Evolutionary conservation across 768 basidiomycete species (phyloP).

Genomic region (Fibroporia radiculosa): DNA sequence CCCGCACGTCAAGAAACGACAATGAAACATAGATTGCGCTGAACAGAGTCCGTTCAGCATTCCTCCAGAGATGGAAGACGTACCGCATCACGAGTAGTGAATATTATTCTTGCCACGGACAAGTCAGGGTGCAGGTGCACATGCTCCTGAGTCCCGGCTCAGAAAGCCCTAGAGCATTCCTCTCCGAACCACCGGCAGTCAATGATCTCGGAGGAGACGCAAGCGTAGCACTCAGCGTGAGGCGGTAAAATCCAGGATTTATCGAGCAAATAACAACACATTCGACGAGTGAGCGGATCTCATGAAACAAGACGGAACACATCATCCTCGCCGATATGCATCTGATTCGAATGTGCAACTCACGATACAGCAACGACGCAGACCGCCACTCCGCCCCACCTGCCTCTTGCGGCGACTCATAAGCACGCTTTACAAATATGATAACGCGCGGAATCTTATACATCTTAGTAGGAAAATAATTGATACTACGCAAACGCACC

Average conservation of each 20-base stretch:
- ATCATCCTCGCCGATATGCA: conserved; percentile 5
- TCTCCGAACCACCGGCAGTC: neutral
- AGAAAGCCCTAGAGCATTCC: neutral
- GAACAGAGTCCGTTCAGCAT: too few species aligned
- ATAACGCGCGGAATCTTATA: conserved; percentile 17
- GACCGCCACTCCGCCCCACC: neutral
- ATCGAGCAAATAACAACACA: neutral
- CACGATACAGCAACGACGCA: conserved; percentile 7
- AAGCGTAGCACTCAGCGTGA: neutral
- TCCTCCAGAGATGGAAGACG: too few species aligned
- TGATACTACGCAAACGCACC: conserved; percentile 25
- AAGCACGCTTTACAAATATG: conserved; percentile 11
- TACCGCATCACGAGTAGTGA: too few species aligned
- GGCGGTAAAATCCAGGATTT: neutral
- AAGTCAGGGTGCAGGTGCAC: too few species aligned
- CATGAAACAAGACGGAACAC: neutral
- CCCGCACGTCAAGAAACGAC: too few species aligned
- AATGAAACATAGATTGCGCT: too few species aligned
- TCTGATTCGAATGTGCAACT: conserved; percentile 15
- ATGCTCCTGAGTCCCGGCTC: neutral
- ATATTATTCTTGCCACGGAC: too few species aligned
- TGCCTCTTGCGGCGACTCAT: neutral
- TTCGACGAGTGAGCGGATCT: too few species aligned
- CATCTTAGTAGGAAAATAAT: conserved; percentile 18
- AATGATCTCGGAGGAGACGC: neutral